These are phyloP conservation scores for Exophiala lecanii-corni DNA, from an alignment of 2,329 filamentous ascomycete species.

Conservation along the genomic window DNA sequence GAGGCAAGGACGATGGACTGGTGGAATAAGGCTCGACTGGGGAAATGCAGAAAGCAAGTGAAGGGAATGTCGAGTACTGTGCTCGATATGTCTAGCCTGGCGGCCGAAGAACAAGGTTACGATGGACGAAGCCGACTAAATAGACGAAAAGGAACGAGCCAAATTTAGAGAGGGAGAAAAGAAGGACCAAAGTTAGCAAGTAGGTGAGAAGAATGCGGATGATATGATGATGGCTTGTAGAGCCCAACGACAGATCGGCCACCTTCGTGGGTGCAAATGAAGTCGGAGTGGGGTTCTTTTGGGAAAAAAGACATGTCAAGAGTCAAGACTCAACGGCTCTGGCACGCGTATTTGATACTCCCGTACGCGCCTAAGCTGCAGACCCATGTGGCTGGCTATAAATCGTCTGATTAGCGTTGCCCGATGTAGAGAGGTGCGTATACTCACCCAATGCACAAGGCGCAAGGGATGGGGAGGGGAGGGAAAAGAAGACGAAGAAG, in stretches of 20 bases:
- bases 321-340: too few relatives aligned
- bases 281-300: too few relatives aligned
- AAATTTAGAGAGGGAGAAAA: too few relatives aligned
- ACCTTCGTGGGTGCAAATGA: too few relatives aligned
- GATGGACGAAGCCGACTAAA: constrained; percentile 14
- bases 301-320: constrained; percentile 5
- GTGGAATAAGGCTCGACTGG: neutral
- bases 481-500: too few relatives aligned
- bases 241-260: too few relatives aligned
- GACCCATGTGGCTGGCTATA: constrained; percentile 22
- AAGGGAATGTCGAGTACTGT: constrained; percentile 12
- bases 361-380: constrained; percentile 12
- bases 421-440: constrained; percentile 21
- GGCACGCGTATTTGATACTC: too few relatives aligned
- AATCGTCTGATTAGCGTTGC: constrained; percentile 13
- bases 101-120: neutral
- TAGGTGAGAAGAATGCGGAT: constrained; percentile 10
- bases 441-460: neutral
- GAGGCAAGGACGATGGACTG: constrained; percentile 8
- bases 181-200: too few relatives aligned
- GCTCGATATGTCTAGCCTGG: constrained; percentile 16
- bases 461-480: too few relatives aligned
- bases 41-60: constrained; percentile 1
- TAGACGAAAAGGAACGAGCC: constrained; percentile 19
- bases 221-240: too few relatives aligned